Conservation (phyloP, 768 basidiomycete species). For the Phlegmacium glaucopus region DNA sequence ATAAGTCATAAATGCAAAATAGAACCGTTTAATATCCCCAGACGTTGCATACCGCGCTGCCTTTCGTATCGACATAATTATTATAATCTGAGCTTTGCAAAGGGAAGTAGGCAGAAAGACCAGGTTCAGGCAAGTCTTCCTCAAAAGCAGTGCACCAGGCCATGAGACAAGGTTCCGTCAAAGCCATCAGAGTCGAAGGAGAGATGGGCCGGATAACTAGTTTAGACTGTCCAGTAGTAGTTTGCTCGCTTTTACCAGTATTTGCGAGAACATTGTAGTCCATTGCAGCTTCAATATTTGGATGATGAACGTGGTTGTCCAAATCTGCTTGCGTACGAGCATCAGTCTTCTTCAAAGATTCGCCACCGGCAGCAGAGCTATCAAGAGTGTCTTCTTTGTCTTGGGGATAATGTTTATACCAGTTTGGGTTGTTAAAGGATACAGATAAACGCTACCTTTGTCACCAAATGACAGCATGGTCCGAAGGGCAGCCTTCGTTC, state of each 20-base stretch:
- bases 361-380: background rate
- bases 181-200: constrained; percentile 37
- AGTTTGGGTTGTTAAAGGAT: background rate
- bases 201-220: constrained; percentile 28
- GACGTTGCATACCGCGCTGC: background rate
- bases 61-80: background rate
- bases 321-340: too few relatives aligned
- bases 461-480: constrained; percentile 16
- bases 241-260: background rate
- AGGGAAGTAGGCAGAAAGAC: background rate
- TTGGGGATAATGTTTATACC: background rate
- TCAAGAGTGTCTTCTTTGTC: background rate
- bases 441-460: constrained; percentile 4
- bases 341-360: too few relatives aligned
- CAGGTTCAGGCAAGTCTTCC: background rate
- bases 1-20: too few relatives aligned
- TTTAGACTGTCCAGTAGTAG: background rate
- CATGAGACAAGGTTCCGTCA: constrained; percentile 43
- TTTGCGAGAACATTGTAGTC: background rate
- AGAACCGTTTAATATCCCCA: background rate
- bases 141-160: constrained; percentile 27
- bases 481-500: constrained; percentile 13
- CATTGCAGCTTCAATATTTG: too few relatives aligned
- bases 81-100: background rate
- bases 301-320: too few relatives aligned